Evolutionary conservation across 2,329 filamentous ascomycete species (phyloP).

Genomic region (Fusarium duplospermum): DNA sequence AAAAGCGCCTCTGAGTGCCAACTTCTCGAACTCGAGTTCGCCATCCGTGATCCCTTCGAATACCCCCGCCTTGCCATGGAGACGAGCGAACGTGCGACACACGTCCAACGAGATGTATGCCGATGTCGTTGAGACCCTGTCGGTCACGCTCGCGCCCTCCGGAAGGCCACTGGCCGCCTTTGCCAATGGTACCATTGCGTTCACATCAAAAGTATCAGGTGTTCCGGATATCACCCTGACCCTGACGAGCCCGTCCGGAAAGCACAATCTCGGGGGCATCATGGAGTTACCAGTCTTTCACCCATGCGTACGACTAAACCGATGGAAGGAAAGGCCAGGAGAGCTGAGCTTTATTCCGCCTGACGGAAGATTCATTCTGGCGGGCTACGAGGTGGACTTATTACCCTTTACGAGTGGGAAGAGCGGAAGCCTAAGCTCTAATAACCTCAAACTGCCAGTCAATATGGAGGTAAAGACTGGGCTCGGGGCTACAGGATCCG

Average conservation of each 20-base stretch:
- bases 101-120: constrained; percentile 98
- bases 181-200: constrained; percentile 91
- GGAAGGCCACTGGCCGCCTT: constrained; percentile 88
- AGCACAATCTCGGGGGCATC: constrained; percentile 77
- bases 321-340: constrained; percentile 89
- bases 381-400: constrained; percentile 93
- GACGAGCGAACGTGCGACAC: constrained; percentile 90
- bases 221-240: constrained; percentile 89
- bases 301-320: constrained; percentile 89
- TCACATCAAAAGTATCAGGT: constrained; percentile 94
- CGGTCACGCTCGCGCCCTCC: constrained; percentile 89
- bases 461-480: constrained; percentile 84
- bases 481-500: constrained; percentile 78
- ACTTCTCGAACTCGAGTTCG: constrained; percentile 53
- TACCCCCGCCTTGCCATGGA: constrained; percentile 80
- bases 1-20: constrained; percentile 53
- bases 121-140: constrained; percentile 90
- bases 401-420: constrained; percentile 75
- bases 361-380: constrained; percentile 92
- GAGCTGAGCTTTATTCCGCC: constrained; percentile 97
- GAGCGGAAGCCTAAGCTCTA: constrained; percentile 64
- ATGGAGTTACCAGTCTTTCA: constrained; percentile 95
- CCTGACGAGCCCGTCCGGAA: constrained; percentile 84
- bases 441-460: constrained; percentile 83
- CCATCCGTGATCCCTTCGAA: constrained; percentile 58